Conservation (phyloP, 257 asterid genomes). For the Prunella vulgaris region DNA sequence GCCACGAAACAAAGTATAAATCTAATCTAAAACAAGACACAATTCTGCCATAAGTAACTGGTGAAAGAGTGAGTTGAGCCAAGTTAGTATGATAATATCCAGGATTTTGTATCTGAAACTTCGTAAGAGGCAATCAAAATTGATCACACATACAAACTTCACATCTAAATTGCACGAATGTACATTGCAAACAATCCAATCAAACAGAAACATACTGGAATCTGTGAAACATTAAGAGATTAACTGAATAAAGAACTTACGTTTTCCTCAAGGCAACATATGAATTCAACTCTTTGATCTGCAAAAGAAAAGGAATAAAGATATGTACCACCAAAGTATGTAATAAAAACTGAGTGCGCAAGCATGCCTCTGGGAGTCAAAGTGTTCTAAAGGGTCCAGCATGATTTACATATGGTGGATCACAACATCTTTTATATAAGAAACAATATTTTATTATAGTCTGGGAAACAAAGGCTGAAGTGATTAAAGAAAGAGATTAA, state of each 20-base stretch:
- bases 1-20: not conserved
- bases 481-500: not conserved
- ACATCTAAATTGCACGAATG: not conserved
- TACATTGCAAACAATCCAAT: not conserved
- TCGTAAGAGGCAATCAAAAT: not conserved
- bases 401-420: not conserved
- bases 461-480: not conserved
- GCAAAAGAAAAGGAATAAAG: constrained; percentile 32
- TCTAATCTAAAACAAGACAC: not conserved
- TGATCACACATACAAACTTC: not conserved
- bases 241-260: constrained; percentile 45
- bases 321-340: not conserved
- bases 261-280: constrained; percentile 93
- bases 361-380: constrained; percentile 6
- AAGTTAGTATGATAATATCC: not conserved
- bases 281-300: constrained; percentile 95
- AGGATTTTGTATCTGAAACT: not conserved
- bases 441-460: not conserved
- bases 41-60: not conserved
- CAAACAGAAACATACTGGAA: constrained; percentile 12
- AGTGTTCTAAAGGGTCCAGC: constrained; percentile 4
- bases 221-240: constrained; percentile 12
- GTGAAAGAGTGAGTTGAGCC: not conserved
- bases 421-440: not conserved
- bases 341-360: not conserved